Evolutionary conservation across 2,329 filamentous ascomycete species (phyloP), one percentile per base, ranked within the genome.

Genomic region (Sclerotinia borealis): DNA sequence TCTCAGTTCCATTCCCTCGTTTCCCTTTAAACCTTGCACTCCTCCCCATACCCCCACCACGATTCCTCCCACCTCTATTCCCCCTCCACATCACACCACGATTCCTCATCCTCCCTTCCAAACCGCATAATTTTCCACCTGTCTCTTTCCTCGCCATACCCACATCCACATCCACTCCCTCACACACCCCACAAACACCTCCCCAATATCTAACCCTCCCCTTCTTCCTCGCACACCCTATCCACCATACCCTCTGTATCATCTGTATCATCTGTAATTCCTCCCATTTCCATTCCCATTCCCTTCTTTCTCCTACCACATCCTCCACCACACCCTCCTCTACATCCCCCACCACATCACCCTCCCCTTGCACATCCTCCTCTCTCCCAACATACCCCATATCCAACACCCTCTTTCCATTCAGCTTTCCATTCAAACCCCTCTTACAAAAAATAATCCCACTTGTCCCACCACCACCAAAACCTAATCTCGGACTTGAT

Each of bases 71-170:
- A 2, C 7, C 31, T 8, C n/a, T 7, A 9, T 7, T 52, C 11
- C n/a, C 31, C 13, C 8, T 11, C 3, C n/a, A 15, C n/a, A n/a
- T n/a, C n/a, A n/a, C n/a, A n/a, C n/a, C n/a, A n/a, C n/a, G n/a
- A n/a, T 2, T 22, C 36, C 3, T 4, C 4, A 22, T 0, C 0
- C n/a, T 2, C 4, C 6, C 3, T 11, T 17, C n/a, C 5, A 2
- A 1, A 4, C 13, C 19, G 1, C 10, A 34, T 4, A 3, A 7
- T 9, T 2, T 1, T 15, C 48, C 48, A 19, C 7, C 6, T 7
- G 9, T 22, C 10, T 15, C 19, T n/a, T 19, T 29, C 13, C 0
- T 9, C 48, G 19, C 15, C 49, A 2, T 13, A 19, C n/a, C 11
- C 31, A 1, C 9, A 6, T 27, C 19, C 4, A 39, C 34, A 19